A percentile compares a stretch with the other conserved stretches of the same genome.
Conservation (phyloP, 2,329 filamentous ascomycete species). For the Fragosphaeria purpurea region DNA sequence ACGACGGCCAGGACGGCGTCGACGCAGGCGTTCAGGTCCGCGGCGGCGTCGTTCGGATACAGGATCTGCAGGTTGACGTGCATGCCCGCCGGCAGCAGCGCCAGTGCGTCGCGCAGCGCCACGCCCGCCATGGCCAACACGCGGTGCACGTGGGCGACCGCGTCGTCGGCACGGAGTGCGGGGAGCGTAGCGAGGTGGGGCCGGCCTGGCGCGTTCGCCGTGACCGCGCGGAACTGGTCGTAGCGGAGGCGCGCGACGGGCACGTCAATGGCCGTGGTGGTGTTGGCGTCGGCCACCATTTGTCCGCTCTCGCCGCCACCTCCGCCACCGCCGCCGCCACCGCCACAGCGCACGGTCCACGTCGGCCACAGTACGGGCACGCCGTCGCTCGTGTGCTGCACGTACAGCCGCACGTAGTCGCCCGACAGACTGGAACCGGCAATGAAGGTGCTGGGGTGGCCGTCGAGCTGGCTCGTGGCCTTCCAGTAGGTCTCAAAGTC, state of each 20-base stretch:
- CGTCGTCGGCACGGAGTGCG: conserved; percentile 37
- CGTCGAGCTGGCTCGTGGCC: conserved; percentile 85
- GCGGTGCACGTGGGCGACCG: conserved; percentile 58
- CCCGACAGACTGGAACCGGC: conserved; percentile 92
- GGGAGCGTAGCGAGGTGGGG: conserved; percentile 33
- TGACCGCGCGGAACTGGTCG: conserved; percentile 55
- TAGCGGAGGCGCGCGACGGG: conserved; percentile 71
- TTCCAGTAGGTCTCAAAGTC: conserved; percentile 99
- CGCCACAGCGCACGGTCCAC: conserved; percentile 68
- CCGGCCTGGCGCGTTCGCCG: conserved; percentile 31
- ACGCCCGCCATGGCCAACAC: conserved; percentile 66
- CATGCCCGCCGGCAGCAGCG: conserved; percentile 64
- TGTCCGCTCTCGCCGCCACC: not conserved
- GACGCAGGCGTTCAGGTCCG: conserved; percentile 77
- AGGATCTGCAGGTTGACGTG: conserved; percentile 88
- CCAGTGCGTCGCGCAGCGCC: conserved; percentile 68
- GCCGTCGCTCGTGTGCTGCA: conserved; percentile 83
- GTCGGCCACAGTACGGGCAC: conserved; percentile 78
- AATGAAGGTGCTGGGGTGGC: conserved; percentile 75
- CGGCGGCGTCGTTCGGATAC: conserved; percentile 65
- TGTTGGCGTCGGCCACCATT: not conserved
- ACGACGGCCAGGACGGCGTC: conserved; percentile 77
- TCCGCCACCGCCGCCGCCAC: conserved; percentile 16
- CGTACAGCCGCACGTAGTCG: conserved; percentile 86
- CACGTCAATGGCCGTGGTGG: conserved; percentile 54